Conservation (phyloP, 129 eudicot genomes). For the Glebionis coronaria region DNA sequence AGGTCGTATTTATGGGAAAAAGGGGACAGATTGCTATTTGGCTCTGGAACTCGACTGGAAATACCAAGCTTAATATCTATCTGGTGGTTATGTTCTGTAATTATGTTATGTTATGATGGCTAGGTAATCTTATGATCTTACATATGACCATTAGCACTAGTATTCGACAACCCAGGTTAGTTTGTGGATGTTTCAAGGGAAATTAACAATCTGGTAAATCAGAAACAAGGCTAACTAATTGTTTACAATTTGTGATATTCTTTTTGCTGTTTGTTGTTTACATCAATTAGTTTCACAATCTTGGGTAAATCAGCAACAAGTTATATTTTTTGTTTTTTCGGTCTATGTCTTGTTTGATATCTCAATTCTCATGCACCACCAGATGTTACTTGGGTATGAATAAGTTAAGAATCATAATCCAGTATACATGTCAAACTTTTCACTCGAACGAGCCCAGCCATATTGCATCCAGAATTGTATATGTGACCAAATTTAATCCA, state of each 20-base stretch:
- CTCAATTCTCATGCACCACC: too few species aligned
- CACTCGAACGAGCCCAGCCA: neutral
- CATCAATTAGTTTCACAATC: too few species aligned
- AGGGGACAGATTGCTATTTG: neutral
- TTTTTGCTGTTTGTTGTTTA: too few species aligned
- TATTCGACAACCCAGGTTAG: neutral
- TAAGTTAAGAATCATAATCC: neutral
- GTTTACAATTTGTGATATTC: too few species aligned
- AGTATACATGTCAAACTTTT: neutral
- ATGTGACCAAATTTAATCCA: neutral
- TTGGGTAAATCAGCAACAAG: too few species aligned
- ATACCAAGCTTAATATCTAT: neutral
- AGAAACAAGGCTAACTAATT: too few species aligned
- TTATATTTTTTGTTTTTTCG: too few species aligned
- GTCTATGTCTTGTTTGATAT: too few species aligned
- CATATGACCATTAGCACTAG: conserved; percentile 12
- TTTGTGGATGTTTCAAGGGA: neutral
- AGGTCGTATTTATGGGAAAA: too few species aligned
- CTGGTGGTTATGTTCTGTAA: too few species aligned
- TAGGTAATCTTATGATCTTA: conserved; percentile 4
- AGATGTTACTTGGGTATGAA: too few species aligned
- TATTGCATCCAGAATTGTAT: neutral
- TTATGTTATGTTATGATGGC: neutral
- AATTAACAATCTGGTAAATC: neutral
- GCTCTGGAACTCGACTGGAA: neutral